phyloP scores from a whole-genome alignment of 1,139 yeast genomes.

The Yamadazyma triangularis region DNA sequence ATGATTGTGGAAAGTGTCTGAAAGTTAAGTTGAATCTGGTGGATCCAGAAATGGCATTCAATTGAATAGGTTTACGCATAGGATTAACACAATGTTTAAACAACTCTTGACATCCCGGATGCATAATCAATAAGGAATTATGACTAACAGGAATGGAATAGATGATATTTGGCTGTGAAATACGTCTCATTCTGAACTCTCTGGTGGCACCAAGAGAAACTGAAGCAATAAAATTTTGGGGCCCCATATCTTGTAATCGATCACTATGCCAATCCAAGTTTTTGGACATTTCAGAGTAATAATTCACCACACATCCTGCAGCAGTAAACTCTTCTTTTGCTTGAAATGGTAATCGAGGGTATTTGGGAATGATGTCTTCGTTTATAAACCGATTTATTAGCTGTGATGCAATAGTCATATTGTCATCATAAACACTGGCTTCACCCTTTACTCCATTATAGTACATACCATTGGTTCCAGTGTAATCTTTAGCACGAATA shows the following conservation, averaged over 20 bases:
- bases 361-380: slow-evolving; percentile 23
- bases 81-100: slow-evolving; percentile 50
- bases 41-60: slow-evolving; percentile 47
- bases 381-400: slow-evolving; percentile 43
- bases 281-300: slow-evolving; percentile 44
- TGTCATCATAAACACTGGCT: slow-evolving; percentile 9
- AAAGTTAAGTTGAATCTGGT: slow-evolving; percentile 61
- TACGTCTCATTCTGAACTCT: slow-evolving; percentile 52
- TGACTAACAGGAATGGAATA: slow-evolving; percentile 58
- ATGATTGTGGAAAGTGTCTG: slow-evolving; percentile 43
- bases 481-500: slow-evolving; percentile 23
- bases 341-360: slow-evolving; percentile 22
- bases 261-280: slow-evolving; percentile 74
- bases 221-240: slow-evolving; percentile 62
- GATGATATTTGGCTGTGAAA: slow-evolving; percentile 24
- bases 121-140: slow-evolving; percentile 64
- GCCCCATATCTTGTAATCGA: slow-evolving; percentile 64
- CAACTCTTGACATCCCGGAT: slow-evolving; percentile 72
- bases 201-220: slow-evolving; percentile 64
- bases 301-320: slow-evolving; percentile 52
- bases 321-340: slow-evolving; percentile 38
- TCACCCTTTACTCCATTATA: slow-evolving; percentile 9
- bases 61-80: slow-evolving; percentile 23
- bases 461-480: slow-evolving; percentile 24
- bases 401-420: slow-evolving; percentile 35